These are phyloP conservation scores for Ophiostoma ulmi DNA, from an alignment of 2,329 filamentous ascomycete genomes.

Conservation along the genomic window DNA sequence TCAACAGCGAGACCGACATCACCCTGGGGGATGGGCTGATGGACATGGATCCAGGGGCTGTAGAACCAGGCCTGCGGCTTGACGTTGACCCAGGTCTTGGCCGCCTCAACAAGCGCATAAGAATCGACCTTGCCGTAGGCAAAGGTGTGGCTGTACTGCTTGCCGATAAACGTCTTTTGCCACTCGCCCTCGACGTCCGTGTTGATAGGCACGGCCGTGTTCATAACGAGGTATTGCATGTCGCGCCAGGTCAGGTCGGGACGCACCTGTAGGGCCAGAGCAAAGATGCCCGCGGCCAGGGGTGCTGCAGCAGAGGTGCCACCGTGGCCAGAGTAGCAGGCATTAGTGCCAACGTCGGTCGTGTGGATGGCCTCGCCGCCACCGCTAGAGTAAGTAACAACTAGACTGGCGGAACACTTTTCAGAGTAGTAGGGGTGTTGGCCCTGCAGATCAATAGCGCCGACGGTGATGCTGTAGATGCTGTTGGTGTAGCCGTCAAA, in stretches of 20 bases:
- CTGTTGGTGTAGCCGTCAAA: slow-evolving; percentile 99
- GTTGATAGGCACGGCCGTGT: slow-evolving; percentile 78
- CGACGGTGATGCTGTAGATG: slow-evolving; percentile 97
- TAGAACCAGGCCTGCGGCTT: slow-evolving; percentile 95
- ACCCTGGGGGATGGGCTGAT: slow-evolving; percentile 79
- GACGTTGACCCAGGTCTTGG: slow-evolving; percentile 78
- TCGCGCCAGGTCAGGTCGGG: slow-evolving; percentile 91
- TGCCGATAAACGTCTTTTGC: slow-evolving; percentile 74
- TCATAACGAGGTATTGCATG: slow-evolving; percentile 81
- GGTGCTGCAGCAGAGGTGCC: slow-evolving; percentile 95
- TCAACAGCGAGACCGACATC: slow-evolving; percentile 68
- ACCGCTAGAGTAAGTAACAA: slow-evolving; percentile 95
- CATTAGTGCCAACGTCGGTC: slow-evolving; percentile 81
- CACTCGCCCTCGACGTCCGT: slow-evolving; percentile 63
- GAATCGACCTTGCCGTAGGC: slow-evolving; percentile 95
- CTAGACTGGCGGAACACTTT: slow-evolving; percentile 88
- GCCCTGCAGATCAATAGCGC: slow-evolving; percentile 81
- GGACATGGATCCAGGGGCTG: slow-evolving; percentile 89
- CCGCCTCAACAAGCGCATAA: slow-evolving; percentile 75
- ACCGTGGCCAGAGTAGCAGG: slow-evolving; percentile 77
- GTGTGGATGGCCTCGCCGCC: slow-evolving; percentile 81
- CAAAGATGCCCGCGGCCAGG: slow-evolving; percentile 85
- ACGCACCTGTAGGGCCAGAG: slow-evolving; percentile 76
- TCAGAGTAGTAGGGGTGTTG: slow-evolving; percentile 95
- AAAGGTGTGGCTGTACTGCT: slow-evolving; percentile 87